Evolutionary conservation across 2,329 filamentous ascomycete genomes (phyloP).

Genomic region (Aspergillus persii): DNA sequence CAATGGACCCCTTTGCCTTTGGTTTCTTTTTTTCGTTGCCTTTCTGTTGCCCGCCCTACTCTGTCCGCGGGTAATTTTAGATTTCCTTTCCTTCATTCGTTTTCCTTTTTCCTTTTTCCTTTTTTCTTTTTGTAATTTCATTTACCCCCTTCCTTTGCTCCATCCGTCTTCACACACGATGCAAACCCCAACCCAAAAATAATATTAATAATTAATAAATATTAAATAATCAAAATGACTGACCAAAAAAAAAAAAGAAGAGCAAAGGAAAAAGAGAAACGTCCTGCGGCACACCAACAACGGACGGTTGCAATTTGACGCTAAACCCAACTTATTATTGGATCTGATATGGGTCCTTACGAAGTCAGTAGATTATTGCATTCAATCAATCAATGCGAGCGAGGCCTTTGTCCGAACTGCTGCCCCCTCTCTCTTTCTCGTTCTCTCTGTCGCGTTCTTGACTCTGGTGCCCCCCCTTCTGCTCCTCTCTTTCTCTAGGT

Average conservation of each 20-base stretch:
- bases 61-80: background rate
- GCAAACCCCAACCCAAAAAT: slow-evolving; percentile 1
- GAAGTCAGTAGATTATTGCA: slow-evolving; percentile 11
- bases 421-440: slow-evolving; percentile 10
- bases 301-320: slow-evolving; percentile 30
- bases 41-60: background rate
- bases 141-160: background rate
- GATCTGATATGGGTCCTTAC: slow-evolving; percentile 35
- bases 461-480: background rate
- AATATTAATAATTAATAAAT: slow-evolving; percentile 2
- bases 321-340: slow-evolving; percentile 34
- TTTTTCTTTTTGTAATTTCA: slow-evolving; percentile 6
- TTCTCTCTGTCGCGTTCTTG: background rate
- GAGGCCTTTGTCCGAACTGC: slow-evolving; percentile 14
- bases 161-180: slow-evolving; percentile 1
- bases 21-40: slow-evolving; percentile 5
- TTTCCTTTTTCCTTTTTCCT: slow-evolving; percentile 3
- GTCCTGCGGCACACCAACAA: slow-evolving; percentile 16
- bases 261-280: background rate
- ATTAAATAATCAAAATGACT: slow-evolving; percentile 4
- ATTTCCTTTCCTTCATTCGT: background rate
- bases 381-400: slow-evolving; percentile 10
- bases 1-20: slow-evolving; percentile 18
- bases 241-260: background rate
- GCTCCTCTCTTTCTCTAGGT: background rate